phyloP scores from a whole-genome alignment of 2,329 filamentous ascomycete species.

The Arthrocladium fulminans region DNA sequence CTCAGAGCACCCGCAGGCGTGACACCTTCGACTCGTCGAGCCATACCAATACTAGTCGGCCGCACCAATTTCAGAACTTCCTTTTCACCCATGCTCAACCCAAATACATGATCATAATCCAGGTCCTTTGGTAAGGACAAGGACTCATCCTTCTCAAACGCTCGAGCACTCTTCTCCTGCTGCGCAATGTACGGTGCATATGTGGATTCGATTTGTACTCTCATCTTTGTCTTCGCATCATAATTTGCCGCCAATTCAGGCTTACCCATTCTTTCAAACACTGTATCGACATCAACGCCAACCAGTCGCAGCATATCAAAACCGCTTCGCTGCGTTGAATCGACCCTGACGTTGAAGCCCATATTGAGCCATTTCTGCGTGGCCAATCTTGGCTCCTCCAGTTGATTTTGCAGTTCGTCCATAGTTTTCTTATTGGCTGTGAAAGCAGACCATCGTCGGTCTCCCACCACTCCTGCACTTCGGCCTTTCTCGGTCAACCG shows the following conservation, averaged over 20 bases:
- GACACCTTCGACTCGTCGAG: conserved; percentile 72
- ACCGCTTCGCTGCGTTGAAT: conserved; percentile 59
- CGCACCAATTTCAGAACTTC: conserved; percentile 58
- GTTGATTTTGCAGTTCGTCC: conserved; percentile 51
- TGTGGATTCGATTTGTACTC: conserved; percentile 70
- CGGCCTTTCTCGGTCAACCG: conserved; percentile 74
- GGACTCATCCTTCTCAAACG: conserved; percentile 67
- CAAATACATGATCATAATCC: conserved; percentile 64
- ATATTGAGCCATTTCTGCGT: conserved; percentile 58
- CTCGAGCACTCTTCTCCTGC: conserved; percentile 57
- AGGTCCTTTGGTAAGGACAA: conserved; percentile 63
- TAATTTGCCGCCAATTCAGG: conserved; percentile 34
- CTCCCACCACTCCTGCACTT: conserved; percentile 66
- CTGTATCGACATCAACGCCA: conserved; percentile 45
- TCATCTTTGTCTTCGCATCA: conserved; percentile 50
- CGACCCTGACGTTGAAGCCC: conserved; percentile 61
- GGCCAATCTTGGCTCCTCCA: conserved; percentile 51
- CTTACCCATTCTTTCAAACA: conserved; percentile 5
- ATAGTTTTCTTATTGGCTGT: conserved; percentile 58
- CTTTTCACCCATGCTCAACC: conserved; percentile 72
- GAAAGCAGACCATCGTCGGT: conserved; percentile 67
- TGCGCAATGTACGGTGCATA: conserved; percentile 80
- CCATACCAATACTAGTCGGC: conserved; percentile 83
- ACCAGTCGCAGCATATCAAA: conserved; percentile 69
- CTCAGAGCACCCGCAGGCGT: conserved; percentile 39